Base-by-base conservation (phyloP, 768 basidiomycete species). In the Phaeotremella fagi region DNA sequence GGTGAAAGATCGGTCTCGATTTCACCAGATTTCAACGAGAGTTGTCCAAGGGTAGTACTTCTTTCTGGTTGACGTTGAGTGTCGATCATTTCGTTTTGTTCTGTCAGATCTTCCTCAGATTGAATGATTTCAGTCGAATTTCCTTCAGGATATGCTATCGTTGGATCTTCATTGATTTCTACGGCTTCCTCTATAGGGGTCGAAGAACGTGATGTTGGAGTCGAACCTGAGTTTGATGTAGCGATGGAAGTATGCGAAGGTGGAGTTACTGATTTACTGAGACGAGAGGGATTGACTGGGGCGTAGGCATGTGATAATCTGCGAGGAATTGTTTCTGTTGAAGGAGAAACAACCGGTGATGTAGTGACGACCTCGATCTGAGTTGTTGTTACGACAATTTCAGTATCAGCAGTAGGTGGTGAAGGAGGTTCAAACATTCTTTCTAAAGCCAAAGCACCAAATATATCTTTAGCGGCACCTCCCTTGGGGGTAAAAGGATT, bases 401-500 rank as follows among this genome's bases (percentile, higher is more conserved):
- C 55, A 35, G n/a, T 35, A 25, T 47, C 52, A 46, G 63, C 60
- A 16, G 73, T 64, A 4, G 86, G 87, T 3, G 88, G 88, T 5
- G 89, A 88, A 1, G 91, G 91, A 6, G 91, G 91, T 57, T 92
- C 87, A 61, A 94, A 95, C 88, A 95, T 90, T 50, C 80, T 81
- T 75, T 95, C 90, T 7, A 95, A 79, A 23, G 85, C 84, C 38
- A 59, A 31, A 43, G 58, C 58, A 29, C 58, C 58, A 26, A 59
- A 59, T 4, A 57, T 70, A 52, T 53, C 56, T 42, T 60, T 62
- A 33, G 52, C 68, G 16, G 23, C 50, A 3, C 28, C 46, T 26
- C 59, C 64, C 61, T 54, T 54, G 18, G 41, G 38, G 29, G 33
- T 51, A 50, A 56, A 56, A 7, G 58, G 60, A 43, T 64, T 60